Conservation (phyloP, 108 stramenopile species). For the Nitzschia putrida region DNA sequence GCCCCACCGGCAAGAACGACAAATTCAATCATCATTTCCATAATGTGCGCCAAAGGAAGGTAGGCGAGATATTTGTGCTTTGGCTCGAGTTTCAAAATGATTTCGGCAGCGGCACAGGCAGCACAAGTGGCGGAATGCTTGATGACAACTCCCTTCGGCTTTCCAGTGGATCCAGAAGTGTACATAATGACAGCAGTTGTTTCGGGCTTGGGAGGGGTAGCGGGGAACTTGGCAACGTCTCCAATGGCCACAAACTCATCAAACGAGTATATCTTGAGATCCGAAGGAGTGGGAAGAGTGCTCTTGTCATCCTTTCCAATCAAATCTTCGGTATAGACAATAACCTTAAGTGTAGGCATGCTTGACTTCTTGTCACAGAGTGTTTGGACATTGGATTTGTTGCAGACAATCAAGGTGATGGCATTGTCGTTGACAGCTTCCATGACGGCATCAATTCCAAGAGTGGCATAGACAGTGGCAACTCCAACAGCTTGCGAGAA, state of each 20-base stretch:
- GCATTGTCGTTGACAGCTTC: conserved; percentile 83
- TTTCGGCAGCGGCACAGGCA: conserved; percentile 46
- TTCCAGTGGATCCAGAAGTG: conserved; percentile 89
- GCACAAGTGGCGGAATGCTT: conserved; percentile 84
- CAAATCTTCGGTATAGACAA: conserved; percentile 84
- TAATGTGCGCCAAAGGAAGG: conserved; percentile 82
- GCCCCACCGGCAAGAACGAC: conserved; percentile 54
- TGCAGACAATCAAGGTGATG: conserved; percentile 83
- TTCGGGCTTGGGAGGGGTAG: conserved; percentile 71
- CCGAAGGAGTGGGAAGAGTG: conserved; percentile 53
- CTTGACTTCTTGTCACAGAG: conserved; percentile 52
- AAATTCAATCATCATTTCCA: conserved; percentile 88
- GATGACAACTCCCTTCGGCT: conserved; percentile 97
- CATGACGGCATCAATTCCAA: conserved; percentile 88
- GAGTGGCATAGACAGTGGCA: conserved; percentile 89
- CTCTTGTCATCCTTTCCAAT: conserved; percentile 59
- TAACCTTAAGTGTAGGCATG: conserved; percentile 78
- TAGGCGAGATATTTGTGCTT: conserved; percentile 68
- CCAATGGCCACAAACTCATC: conserved; percentile 81
- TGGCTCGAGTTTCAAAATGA: conserved; percentile 29
- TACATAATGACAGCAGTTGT: conserved; percentile 95
- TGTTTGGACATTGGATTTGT: conserved; percentile 71
- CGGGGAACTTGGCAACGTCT: conserved; percentile 65
- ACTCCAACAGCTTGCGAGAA: conserved; percentile 77
- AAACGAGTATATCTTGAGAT: conserved; percentile 68